phyloP scores from a whole-genome alignment of 352 stramenopile genomes.

The Globisporangium canariense region DNA sequence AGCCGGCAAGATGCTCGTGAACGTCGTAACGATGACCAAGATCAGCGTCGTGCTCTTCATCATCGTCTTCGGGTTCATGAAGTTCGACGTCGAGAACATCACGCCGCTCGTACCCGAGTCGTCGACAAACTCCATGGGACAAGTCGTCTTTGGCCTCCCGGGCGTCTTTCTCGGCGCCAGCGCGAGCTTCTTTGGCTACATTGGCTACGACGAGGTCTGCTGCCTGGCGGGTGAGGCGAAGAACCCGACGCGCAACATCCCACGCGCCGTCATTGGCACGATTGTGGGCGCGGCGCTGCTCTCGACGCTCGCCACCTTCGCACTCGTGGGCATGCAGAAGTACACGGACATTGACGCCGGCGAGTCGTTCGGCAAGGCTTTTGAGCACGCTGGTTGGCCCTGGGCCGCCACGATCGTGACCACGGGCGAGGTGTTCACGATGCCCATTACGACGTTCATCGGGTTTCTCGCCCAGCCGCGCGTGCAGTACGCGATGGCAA shows the following conservation, averaged over 20 bases:
- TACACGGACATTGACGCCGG: constrained; percentile 80
- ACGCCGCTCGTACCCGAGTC: constrained; percentile 75
- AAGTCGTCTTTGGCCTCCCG: constrained; percentile 57
- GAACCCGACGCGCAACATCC: constrained; percentile 84
- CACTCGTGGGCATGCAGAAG: constrained; percentile 91
- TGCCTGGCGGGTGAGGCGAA: constrained; percentile 89
- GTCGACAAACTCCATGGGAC: constrained; percentile 24
- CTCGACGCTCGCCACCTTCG: constrained; percentile 85
- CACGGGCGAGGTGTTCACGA: constrained; percentile 91
- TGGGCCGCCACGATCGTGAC: constrained; percentile 86
- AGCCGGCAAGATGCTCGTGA: constrained; percentile 85
- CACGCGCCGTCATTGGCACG: constrained; percentile 87
- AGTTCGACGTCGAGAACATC: constrained; percentile 84
- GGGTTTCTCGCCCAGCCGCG: constrained; percentile 92
- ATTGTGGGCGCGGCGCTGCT: constrained; percentile 80
- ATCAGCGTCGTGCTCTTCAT: constrained; percentile 92
- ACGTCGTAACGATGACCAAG: constrained; percentile 90
- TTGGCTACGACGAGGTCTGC: constrained; percentile 97
- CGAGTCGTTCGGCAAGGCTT: constrained; percentile 72
- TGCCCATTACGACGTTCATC: constrained; percentile 95
- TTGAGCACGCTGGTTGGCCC: constrained; percentile 51
- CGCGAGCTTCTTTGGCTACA: constrained; percentile 95
- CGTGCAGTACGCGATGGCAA: constrained; percentile 89
- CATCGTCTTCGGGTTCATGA: constrained; percentile 79
- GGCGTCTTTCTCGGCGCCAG: constrained; percentile 89